phyloP scores from a whole-genome alignment of 306 rosid species.

The Chamaecrista fasciculata region DNA sequence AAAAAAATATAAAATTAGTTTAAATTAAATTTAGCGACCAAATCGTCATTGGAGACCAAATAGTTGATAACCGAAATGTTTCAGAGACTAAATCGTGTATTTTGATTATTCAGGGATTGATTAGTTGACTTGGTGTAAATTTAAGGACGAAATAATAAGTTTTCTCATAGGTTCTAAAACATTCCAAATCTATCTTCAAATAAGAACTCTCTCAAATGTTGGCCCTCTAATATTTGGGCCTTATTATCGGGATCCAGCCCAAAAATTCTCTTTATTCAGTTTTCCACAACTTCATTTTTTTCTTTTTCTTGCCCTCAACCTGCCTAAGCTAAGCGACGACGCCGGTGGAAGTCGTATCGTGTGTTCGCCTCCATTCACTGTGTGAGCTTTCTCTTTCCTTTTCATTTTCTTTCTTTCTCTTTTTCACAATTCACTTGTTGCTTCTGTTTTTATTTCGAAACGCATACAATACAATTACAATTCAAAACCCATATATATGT shows the following conservation, averaged over 20 bases:
- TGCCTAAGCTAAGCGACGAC: slow-evolving; percentile 48
- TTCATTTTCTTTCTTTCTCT: slow-evolving; percentile 7
- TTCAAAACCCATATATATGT: slow-evolving; percentile 34
- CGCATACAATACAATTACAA: slow-evolving; percentile 34
- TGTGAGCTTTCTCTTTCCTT: slow-evolving; percentile 27
- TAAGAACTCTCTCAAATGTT: no score
- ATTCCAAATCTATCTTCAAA: no score
- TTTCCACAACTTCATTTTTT: slow-evolving; percentile 15
- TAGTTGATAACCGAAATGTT: no score
- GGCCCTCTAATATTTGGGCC: no score
- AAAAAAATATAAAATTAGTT: no score
- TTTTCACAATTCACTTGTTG: slow-evolving; percentile 23
- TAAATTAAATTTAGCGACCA: no score
- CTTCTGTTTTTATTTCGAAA: slow-evolving; percentile 29
- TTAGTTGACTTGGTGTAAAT: no score
- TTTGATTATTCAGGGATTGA: no score
- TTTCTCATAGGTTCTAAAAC: no score
- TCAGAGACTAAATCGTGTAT: no score
- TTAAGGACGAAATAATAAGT: no score
- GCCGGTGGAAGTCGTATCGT: slow-evolving; percentile 65
- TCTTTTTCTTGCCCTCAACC: slow-evolving; percentile 39
- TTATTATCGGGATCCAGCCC: not conserved
- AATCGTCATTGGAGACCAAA: no score
- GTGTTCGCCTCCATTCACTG: slow-evolving; percentile 49
- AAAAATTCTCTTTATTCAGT: not conserved